These are phyloP conservation scores for Staphylotrichum longicolle DNA, from an alignment of 495 filamentous ascomycete genomes.

Conservation along the genomic window DNA sequence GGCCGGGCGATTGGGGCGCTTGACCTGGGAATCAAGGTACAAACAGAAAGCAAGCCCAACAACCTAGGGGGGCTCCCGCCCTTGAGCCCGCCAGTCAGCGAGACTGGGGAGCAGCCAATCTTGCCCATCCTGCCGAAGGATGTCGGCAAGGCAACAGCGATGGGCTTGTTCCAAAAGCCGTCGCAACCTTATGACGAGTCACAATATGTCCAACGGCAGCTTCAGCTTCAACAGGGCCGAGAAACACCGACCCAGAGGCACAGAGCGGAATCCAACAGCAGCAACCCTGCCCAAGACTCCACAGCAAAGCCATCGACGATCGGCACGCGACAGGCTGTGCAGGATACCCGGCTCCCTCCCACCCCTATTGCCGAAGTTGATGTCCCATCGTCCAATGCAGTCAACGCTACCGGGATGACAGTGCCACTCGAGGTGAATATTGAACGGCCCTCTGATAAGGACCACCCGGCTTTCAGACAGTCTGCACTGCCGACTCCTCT, in stretches of 20 bases:
- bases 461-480: constrained; percentile 48
- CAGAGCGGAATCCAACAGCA: constrained; percentile 35
- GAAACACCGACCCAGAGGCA: constrained; percentile 45
- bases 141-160: constrained; percentile 78
- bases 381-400: constrained; percentile 1
- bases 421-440: constrained; percentile 28
- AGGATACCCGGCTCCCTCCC: constrained; percentile 44
- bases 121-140: constrained; percentile 72
- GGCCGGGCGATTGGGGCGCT: constrained; percentile 30
- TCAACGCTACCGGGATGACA: constrained; percentile 9
- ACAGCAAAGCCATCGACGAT: constrained; percentile 24
- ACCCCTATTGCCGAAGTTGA: constrained; percentile 42
- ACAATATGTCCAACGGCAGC: constrained; percentile 77
- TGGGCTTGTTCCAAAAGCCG: constrained; percentile 82
- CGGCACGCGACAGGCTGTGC: constrained; percentile 19
- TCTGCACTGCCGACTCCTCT: constrained; percentile 39
- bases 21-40: constrained; percentile 33
- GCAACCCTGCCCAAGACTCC: constrained; percentile 24
- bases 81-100: constrained; percentile 70
- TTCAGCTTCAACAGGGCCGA: constrained; percentile 70
- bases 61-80: constrained; percentile 55
- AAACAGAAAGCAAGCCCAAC: constrained; percentile 42
- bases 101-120: constrained; percentile 58
- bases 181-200: constrained; percentile 73
- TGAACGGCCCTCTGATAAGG: constrained; percentile 43